These are phyloP conservation scores for Thymus quinquecostatus DNA, from an alignment of 257 asterid genomes.

Conservation along the genomic window DNA sequence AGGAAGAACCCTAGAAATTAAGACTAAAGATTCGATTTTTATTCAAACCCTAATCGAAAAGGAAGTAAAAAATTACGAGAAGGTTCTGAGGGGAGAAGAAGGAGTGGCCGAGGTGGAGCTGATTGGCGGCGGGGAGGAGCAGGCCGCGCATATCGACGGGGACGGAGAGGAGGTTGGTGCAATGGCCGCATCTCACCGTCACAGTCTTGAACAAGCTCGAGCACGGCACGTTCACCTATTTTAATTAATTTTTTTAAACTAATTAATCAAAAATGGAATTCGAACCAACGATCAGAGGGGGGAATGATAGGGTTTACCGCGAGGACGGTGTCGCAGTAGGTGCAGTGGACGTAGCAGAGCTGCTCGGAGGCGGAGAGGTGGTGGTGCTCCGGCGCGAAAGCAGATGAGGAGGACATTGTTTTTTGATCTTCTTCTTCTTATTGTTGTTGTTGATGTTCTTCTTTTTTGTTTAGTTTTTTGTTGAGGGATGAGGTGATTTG, in stretches of 20 bases:
- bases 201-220: constrained; percentile 95
- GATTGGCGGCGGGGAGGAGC: constrained; percentile 79
- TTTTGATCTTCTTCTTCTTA: constrained; percentile 10
- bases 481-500: constrained; percentile 68
- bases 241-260: background rate
- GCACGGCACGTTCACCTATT: constrained; percentile 93
- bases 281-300: background rate
- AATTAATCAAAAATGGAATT: background rate
- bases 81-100: constrained; percentile 94
- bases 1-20: constrained; percentile 14
- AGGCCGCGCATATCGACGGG: constrained; percentile 88
- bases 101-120: constrained; percentile 83
- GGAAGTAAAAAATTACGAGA: constrained; percentile 44
- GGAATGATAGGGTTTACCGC: constrained; percentile 52
- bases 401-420: constrained; percentile 86
- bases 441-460: background rate
- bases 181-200: constrained; percentile 95
- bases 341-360: constrained; percentile 96
- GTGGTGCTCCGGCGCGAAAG: constrained; percentile 80
- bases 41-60: constrained; percentile 25
- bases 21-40: too few relatives aligned
- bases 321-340: constrained; percentile 88
- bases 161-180: constrained; percentile 93
- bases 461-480: constrained; percentile 19
- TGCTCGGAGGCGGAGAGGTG: constrained; percentile 75